Evolutionary conservation across 2,329 filamentous ascomycete species (phyloP).

Genomic region (Lasiodiplodia citricola): DNA sequence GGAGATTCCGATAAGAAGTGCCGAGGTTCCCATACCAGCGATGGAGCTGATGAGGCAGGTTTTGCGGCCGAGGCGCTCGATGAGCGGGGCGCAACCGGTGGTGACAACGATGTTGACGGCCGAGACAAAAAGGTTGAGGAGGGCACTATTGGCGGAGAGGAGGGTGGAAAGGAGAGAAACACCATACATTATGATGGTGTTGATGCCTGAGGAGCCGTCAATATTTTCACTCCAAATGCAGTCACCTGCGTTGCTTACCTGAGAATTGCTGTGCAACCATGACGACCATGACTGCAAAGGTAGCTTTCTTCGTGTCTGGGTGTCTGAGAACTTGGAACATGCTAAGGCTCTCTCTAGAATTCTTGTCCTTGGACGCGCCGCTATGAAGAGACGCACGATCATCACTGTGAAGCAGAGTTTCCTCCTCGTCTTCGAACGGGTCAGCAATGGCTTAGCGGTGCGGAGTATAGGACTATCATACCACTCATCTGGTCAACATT

Average conservation of each 20-base stretch:
- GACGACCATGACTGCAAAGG: conserved; percentile 86
- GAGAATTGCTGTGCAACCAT: conserved; percentile 92
- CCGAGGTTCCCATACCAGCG: conserved; percentile 79
- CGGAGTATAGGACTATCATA: conserved; percentile 27
- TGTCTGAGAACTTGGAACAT: conserved; percentile 66
- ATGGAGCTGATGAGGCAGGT: conserved; percentile 82
- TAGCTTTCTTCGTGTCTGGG: conserved; percentile 75
- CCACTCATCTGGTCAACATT: conserved; percentile 37
- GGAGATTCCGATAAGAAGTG: conserved; percentile 77
- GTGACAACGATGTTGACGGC: conserved; percentile 86
- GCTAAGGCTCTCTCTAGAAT: conserved; percentile 45
- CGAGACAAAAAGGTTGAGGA: conserved; percentile 88
- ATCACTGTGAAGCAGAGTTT: conserved; percentile 65
- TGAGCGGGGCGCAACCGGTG: conserved; percentile 77
- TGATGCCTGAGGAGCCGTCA: conserved; percentile 64
- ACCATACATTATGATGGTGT: conserved; percentile 98
- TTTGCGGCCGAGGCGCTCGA: conserved; percentile 88
- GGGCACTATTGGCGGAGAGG: conserved; percentile 77
- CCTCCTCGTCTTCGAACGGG: conserved; percentile 63
- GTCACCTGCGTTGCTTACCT: conserved; percentile 51
- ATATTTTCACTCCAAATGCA: background rate
- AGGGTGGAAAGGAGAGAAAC: conserved; percentile 84
- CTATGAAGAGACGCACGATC: conserved; percentile 29
- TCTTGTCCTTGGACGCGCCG: conserved; percentile 33
- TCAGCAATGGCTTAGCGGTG: conserved; percentile 27